Percentiles rank a stretch among this genome's conserved stretches.
phyloP scores from a whole-genome alignment of 352 stramenopile species.

The Pythium diclinum region DNA sequence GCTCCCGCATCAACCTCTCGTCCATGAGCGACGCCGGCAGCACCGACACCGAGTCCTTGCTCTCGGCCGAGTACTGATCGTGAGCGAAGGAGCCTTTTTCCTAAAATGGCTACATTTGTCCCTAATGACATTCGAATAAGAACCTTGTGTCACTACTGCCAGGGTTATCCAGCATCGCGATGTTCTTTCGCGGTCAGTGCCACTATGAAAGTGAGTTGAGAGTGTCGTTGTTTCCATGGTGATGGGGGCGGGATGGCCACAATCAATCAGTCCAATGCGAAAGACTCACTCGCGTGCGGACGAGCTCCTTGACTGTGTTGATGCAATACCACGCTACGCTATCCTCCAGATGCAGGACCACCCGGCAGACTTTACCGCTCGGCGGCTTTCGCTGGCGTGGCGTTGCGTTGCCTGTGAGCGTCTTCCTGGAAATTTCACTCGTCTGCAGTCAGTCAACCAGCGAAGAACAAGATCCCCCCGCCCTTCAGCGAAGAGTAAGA shows the following conservation, averaged over 20 bases:
- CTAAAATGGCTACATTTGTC: conserved; percentile 10
- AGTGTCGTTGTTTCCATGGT: neutral
- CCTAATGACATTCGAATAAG: neutral
- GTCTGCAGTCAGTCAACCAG: neutral
- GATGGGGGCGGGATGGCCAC: neutral
- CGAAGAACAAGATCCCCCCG: too few species aligned
- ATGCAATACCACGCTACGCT: neutral
- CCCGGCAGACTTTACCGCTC: neutral
- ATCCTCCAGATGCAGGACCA: neutral
- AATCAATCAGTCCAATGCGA: neutral
- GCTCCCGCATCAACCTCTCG: conserved; percentile 24
- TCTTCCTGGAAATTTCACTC: neutral
- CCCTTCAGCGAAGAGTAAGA: neutral
- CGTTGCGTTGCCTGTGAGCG: too few species aligned
- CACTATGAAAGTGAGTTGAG: neutral
- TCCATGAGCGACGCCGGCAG: conserved; percentile 47
- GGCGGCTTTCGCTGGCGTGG: too few species aligned
- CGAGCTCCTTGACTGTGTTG: neutral
- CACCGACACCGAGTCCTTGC: conserved; percentile 54
- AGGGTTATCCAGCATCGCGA: neutral
- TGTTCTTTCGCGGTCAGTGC: neutral
- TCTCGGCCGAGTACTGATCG: conserved; percentile 51
- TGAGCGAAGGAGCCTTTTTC: conserved; percentile 21
- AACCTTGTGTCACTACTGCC: neutral
- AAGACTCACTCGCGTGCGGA: neutral